Percentiles rank a stretch among this genome's conserved stretches.
phyloP scores from a whole-genome alignment of 2,329 filamentous ascomycete species.

The Metarhizium humberi region DNA sequence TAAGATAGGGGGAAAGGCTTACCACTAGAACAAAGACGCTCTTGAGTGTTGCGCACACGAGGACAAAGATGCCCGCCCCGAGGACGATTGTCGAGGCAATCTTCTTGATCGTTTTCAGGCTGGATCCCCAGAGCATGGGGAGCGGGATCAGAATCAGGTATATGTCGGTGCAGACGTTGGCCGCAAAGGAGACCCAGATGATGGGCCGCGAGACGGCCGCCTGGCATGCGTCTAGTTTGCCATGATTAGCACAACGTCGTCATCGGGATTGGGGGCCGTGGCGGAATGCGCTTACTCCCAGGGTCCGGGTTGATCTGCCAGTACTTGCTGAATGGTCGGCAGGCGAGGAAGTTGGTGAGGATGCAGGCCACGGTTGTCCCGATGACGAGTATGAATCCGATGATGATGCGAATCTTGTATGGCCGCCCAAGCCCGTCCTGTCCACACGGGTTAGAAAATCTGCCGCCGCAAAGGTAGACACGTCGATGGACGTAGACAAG shows the following conservation, averaged over 20 bases:
- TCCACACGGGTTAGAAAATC: not conserved
- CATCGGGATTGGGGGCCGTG: too few species aligned
- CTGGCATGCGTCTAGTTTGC: constrained; percentile 30
- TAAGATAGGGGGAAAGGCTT: not conserved
- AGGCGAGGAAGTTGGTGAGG: constrained; percentile 40
- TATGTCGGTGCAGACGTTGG: constrained; percentile 45
- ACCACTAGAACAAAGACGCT: constrained; percentile 25
- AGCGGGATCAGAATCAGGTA: constrained; percentile 49
- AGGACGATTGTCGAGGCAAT: constrained; percentile 27
- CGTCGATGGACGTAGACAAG: too few species aligned
- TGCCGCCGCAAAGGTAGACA: not conserved
- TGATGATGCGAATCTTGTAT: constrained; percentile 22
- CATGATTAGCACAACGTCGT: constrained; percentile 8
- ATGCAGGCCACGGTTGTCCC: constrained; percentile 38
- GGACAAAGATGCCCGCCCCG: constrained; percentile 29
- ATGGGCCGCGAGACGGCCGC: constrained; percentile 38
- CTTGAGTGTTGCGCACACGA: constrained; percentile 26
- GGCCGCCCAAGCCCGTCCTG: not conserved
- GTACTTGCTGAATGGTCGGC: constrained; percentile 39
- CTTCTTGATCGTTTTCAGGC: constrained; percentile 24
- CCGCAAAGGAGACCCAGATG: constrained; percentile 37
- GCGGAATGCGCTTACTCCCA: constrained; percentile 31
- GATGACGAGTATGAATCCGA: constrained; percentile 38
- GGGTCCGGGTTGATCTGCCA: constrained; percentile 52
- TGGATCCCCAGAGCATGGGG: constrained; percentile 34